Evolutionary conservation across 345 rosid species (phyloP).

Genomic region (Garcia nutans): DNA sequence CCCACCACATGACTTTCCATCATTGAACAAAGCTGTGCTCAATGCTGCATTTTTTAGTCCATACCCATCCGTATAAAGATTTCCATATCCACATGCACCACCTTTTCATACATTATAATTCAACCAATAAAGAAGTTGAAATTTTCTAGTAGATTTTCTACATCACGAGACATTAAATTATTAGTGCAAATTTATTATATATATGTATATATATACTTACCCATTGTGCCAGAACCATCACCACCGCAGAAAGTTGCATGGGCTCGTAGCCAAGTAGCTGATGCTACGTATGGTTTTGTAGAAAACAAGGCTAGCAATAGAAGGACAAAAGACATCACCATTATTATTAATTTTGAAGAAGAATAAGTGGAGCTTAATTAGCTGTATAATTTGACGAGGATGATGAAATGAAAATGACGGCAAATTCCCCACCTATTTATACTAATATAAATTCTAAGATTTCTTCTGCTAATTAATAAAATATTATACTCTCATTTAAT

Average conservation of each 20-base stretch:
- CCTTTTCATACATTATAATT: neutral
- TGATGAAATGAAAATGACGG: constrained; percentile 13
- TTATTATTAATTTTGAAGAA: constrained; percentile 3
- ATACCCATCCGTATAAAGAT: constrained; percentile 28
- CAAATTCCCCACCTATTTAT: constrained; percentile 37
- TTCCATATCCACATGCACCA: constrained; percentile 36
- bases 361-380: too few relatives aligned
- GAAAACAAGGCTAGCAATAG: constrained; percentile 33
- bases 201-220: constrained; percentile 7
- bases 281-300: constrained; percentile 19
- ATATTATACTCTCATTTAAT: constrained; percentile 1
- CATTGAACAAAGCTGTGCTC: constrained; percentile 31
- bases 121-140: too few relatives aligned
- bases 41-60: constrained; percentile 30
- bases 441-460: constrained; percentile 9
- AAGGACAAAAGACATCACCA: constrained; percentile 29
- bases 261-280: constrained; percentile 25
- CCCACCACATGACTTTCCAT: constrained; percentile 32
- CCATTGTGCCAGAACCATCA: constrained; percentile 37
- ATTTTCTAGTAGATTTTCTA: too few relatives aligned
- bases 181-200: too few relatives aligned
- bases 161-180: too few relatives aligned
- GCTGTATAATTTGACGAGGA: neutral
- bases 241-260: constrained; percentile 33
- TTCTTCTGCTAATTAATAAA: neutral